Evolutionary conservation across 2,329 filamentous ascomycete species (phyloP).

Genomic region (Paecilomyces dactylethromorphus): DNA sequence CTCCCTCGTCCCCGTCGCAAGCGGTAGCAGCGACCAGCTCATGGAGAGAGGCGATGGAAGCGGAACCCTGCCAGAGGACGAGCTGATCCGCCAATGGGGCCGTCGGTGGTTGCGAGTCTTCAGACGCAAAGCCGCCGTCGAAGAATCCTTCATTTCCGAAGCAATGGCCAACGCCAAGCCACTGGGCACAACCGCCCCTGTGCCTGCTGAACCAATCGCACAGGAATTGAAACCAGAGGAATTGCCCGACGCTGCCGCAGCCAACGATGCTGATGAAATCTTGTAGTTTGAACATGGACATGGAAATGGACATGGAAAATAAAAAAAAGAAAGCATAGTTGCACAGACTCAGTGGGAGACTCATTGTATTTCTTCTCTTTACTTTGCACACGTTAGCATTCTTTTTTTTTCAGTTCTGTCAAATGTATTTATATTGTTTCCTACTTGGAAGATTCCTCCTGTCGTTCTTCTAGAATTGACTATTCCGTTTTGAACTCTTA

Average conservation of each 20-base stretch:
- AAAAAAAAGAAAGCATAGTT: background rate
- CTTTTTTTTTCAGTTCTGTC: background rate
- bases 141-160: slow-evolving; percentile 65
- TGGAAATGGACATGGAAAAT: background rate
- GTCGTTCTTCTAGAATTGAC: background rate
- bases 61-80: slow-evolving; percentile 47
- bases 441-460: background rate
- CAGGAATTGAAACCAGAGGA: slow-evolving; percentile 6
- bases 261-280: background rate
- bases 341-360: background rate
- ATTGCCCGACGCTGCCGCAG: slow-evolving; percentile 3
- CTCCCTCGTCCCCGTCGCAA: slow-evolving; percentile 64
- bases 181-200: slow-evolving; percentile 30
- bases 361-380: background rate
- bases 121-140: slow-evolving; percentile 71
- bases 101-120: slow-evolving; percentile 83
- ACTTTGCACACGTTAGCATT: background rate
- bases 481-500: background rate
- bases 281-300: background rate
- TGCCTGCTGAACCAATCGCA: slow-evolving; percentile 2
- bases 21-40: slow-evolving; percentile 65
- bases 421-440: background rate
- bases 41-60: slow-evolving; percentile 60
- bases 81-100: slow-evolving; percentile 71
- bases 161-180: slow-evolving; percentile 44